Evolutionary conservation across 306 rosid species (phyloP), one percentile per base, ranked within the genome.

Genomic region (Corylus avellana): DNA sequence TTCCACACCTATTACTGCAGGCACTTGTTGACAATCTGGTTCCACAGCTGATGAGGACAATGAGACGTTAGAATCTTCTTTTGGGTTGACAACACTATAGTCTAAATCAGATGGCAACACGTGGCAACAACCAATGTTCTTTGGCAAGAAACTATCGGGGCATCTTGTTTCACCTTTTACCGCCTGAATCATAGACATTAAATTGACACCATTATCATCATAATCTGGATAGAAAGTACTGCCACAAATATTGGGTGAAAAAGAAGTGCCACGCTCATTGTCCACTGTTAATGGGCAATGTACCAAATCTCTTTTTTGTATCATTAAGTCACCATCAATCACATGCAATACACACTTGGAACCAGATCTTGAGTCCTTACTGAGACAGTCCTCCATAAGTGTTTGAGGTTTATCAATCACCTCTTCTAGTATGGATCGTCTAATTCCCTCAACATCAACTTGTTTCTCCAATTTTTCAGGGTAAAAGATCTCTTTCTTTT

Each of bases 41-140:
- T 78, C 55, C 58, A 48, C 61, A 70, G 72, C 83, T 35, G 57
- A 18, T 59, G 29, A 56, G 77, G 76, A 79, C 49, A 54, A 29
- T 75, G 82, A 62, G 58, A 68, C 44, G 7, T 49, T 69, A 55
- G 74, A 71, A 51, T 79, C 86, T 75, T 75, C 75, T 79, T 71
- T 76, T 14, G 78, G 22, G 62, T 76, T 78, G 55, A 56, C 58
- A 70, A 22, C 67, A 47, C 49, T 72, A 63, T 12, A 53, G 67
- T 72, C 57, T 44, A 57, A 25, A 63, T 76, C 61, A 13, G 51
- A 0, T 12, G 59, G 51, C 12, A 79, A 69, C 32, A 67, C 4
- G n/a, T 74, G 67, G 46, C 59, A 39, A 75, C 62, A 54, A 61
- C 39, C 49, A 39, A 67, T 58, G 20, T 58, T 75, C 25, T 64